Evolutionary conservation across 768 basidiomycete genomes (phyloP).

Genomic region (Mycena albidolilacea): DNA sequence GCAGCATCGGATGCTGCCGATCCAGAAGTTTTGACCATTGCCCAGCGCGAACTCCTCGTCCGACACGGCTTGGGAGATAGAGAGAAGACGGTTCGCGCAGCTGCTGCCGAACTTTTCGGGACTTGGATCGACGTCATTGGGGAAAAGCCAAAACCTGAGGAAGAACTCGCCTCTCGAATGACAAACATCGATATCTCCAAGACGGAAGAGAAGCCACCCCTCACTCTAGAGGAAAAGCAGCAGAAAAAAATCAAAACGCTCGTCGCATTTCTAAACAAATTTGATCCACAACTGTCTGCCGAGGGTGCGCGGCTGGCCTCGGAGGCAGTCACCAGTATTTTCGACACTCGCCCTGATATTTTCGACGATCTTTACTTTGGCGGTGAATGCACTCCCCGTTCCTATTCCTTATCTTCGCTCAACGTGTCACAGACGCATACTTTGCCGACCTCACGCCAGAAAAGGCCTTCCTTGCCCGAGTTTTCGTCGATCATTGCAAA

Average conservation of each 20-base stretch:
- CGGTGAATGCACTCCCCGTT: constrained; percentile 58
- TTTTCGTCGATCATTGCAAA: constrained; percentile 84
- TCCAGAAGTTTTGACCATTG: constrained; percentile 74
- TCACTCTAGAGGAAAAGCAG: constrained; percentile 35
- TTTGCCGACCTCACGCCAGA: constrained; percentile 83
- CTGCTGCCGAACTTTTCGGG: constrained; percentile 79
- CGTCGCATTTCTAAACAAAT: constrained; percentile 66
- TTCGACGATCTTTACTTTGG: constrained; percentile 79
- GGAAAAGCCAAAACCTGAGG: constrained; percentile 51
- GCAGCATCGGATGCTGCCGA: constrained; percentile 61
- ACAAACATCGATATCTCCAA: constrained; percentile 43
- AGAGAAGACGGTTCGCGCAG: constrained; percentile 78
- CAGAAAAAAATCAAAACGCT: constrained; percentile 54
- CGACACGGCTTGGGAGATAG: constrained; percentile 90
- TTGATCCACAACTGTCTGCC: constrained; percentile 70
- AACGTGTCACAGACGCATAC: constrained; percentile 67
- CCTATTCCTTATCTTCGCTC: background rate
- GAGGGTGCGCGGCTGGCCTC: constrained; percentile 64
- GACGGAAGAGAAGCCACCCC: constrained; percentile 41
- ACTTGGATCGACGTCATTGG: constrained; percentile 81
- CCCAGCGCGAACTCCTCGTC: constrained; percentile 84
- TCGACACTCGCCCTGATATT: constrained; percentile 74
- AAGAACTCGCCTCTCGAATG: constrained; percentile 41
- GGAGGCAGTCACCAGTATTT: constrained; percentile 82
- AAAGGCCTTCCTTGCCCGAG: constrained; percentile 84